A percentile compares a stretch with the other conserved stretches of the same genome.
phyloP scores from a whole-genome alignment of 805 yeast species.

The Candida qinlingensis region DNA sequence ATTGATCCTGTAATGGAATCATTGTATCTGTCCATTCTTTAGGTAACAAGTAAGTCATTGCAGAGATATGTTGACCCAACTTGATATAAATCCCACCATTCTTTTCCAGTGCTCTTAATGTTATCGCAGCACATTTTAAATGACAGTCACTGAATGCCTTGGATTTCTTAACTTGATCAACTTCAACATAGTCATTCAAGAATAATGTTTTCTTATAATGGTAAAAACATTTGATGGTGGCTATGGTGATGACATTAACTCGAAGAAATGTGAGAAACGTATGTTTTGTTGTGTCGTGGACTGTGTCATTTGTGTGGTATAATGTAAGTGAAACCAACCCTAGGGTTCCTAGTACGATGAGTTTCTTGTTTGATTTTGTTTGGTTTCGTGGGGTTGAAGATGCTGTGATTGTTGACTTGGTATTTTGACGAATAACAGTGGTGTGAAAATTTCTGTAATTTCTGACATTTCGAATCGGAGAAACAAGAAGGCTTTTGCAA shows the following conservation, averaged over 20 bases:
- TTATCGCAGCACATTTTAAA: slow-evolving; percentile 66
- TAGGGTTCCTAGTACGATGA: not conserved
- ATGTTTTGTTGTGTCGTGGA: slow-evolving; percentile 53
- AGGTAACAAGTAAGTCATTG: slow-evolving; percentile 87
- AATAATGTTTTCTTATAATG: slow-evolving; percentile 58
- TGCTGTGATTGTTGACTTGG: too few species aligned
- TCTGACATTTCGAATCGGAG: too few species aligned
- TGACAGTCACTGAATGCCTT: slow-evolving; percentile 64
- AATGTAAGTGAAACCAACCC: not conserved
- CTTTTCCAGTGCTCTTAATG: slow-evolving; percentile 69
- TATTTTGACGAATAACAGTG: too few species aligned
- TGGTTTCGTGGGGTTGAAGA: too few species aligned
- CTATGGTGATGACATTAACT: slow-evolving; percentile 57
- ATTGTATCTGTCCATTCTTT: slow-evolving; percentile 93
- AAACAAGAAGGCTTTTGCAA: too few species aligned
- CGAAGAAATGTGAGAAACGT: slow-evolving; percentile 48
- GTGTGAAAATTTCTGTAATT: too few species aligned
- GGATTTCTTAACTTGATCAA: slow-evolving; percentile 37
- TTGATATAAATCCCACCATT: slow-evolving; percentile 95
- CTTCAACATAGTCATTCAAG: slow-evolving; percentile 31
- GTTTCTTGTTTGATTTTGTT: not conserved
- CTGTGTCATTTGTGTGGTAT: slow-evolving; percentile 10
- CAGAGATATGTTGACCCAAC: slow-evolving; percentile 90
- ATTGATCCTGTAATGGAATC: slow-evolving; percentile 86
- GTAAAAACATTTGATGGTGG: slow-evolving; percentile 68